Evolutionary conservation across 2,329 filamentous ascomycete genomes (phyloP), one percentile per base, ranked within the genome.

Genomic region (Nigrograna mackinnonii): DNA sequence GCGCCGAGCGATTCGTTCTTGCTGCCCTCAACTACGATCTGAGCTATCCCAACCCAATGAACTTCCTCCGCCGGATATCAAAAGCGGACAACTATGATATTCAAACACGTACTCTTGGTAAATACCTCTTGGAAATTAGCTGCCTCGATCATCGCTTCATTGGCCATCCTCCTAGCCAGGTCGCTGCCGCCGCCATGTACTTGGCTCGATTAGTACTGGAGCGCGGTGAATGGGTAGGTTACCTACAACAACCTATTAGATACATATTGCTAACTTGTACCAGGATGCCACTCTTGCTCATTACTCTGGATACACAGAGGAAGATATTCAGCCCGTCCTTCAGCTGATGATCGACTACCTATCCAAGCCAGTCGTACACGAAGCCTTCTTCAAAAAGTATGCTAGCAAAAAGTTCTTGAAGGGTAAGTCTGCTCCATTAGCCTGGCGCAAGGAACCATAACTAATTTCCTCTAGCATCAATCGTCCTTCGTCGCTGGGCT

Each of bases 1-100:
- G 89, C 64, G 94, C 94, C n/a, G 94, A 99, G 73, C 88, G 94
- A 55, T 96, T 95, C 68, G 86, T 99, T 54, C 85, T 99, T 39
- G 83, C 84, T 54, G 91, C 91, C 5, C 82, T 99, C 48, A 87
- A 96, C 75, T 99, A 96, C 70, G 92, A 99, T 67, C 84, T 99
- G 52, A 96, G 91, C 77, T 99, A 96, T 66, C 94, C 94, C 43
- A 99, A 99, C 73, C 94, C 94, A 17, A 99, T 99, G 94, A 99
- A 99, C 80, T 99, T 99, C 77, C 83, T 99, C 47, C 89, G 94
- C 53, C 89, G 95, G 56, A 96, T 99, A 71, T 97, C 92, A 49
- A 99, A 99, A 79, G 95, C 94, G 63, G 95, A 99, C 75, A 94
- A 95, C 78, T 99, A 99, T 74, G 92, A 99, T 71, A 96, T 97